A percentile compares a stretch with the other conserved stretches of the same genome.
phyloP scores from a whole-genome alignment of 2,329 filamentous ascomycete species.

The Hypoxylon sp. region DNA sequence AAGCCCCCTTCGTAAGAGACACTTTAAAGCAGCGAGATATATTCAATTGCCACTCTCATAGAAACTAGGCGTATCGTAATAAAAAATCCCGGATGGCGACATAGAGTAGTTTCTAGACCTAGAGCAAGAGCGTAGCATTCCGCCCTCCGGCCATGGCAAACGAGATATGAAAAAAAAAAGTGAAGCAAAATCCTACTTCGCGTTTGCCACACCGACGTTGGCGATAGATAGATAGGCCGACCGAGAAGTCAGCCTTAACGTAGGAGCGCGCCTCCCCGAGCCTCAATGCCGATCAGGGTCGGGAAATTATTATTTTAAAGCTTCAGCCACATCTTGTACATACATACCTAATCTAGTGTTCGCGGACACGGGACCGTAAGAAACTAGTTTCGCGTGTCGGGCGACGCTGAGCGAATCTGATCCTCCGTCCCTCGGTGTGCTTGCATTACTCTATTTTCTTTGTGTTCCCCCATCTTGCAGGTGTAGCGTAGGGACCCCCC shows the following conservation, averaged over 20 bases:
- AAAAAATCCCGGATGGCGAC: background rate
- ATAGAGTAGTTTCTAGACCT: background rate
- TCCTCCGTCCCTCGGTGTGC: constrained; percentile 31
- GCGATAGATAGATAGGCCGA: background rate
- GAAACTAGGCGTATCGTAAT: background rate
- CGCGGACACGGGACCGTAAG: constrained; percentile 15
- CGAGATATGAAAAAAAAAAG: background rate
- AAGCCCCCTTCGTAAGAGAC: background rate
- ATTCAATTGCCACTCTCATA: background rate
- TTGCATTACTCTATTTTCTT: constrained; percentile 8
- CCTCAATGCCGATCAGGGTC: constrained; percentile 32
- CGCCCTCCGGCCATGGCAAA: background rate
- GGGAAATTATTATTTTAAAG: background rate
- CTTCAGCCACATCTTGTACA: constrained; percentile 5
- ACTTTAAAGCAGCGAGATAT: background rate
- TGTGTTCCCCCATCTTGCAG: constrained; percentile 37
- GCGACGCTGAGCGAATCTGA: constrained; percentile 25
- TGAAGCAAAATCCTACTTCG: constrained; percentile 6
- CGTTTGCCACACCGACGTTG: constrained; percentile 8
- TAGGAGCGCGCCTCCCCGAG: constrained; percentile 22
- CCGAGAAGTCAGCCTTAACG: constrained; percentile 35
- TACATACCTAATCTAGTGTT: background rate
- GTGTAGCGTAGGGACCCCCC: background rate
- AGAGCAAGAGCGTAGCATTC: background rate
- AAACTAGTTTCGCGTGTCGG: constrained; percentile 11